Evolutionary conservation across 2,329 filamentous ascomycete genomes (phyloP).

Genomic region (Emergomyces africanus): DNA sequence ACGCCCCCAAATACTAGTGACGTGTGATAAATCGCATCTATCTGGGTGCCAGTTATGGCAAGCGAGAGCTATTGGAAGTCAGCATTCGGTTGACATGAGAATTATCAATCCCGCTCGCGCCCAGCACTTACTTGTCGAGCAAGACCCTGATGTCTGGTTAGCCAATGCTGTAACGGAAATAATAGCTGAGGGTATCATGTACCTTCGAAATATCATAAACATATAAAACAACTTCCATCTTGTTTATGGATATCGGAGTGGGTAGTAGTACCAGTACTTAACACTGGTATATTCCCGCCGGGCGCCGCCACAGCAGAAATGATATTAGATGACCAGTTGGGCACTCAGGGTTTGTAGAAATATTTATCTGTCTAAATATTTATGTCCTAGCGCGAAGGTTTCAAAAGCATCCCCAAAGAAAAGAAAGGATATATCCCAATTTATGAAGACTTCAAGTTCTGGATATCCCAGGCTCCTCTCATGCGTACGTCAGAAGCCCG

Average conservation of each 20-base stretch:
- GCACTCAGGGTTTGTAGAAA: background rate
- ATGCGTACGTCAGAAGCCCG: background rate
- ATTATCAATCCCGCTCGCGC: background rate
- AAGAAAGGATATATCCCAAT: background rate
- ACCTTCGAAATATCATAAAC: slow-evolving; percentile 63
- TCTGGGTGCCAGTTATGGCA: slow-evolving; percentile 52
- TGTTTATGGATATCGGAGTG: background rate
- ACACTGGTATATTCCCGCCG: too few species aligned
- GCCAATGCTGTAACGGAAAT: background rate
- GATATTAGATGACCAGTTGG: background rate
- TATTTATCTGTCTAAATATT: background rate
- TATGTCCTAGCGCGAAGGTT: background rate
- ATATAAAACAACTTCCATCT: slow-evolving; percentile 64
- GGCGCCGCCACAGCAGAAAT: background rate
- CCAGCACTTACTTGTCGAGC: slow-evolving; percentile 37
- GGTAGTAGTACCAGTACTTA: too few species aligned
- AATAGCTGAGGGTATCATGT: background rate
- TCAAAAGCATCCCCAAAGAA: background rate
- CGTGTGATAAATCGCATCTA: slow-evolving; percentile 93
- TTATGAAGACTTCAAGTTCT: background rate
- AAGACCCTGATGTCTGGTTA: slow-evolving; percentile 33
- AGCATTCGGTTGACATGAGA: background rate
- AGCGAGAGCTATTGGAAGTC: slow-evolving; percentile 37
- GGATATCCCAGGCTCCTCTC: background rate
- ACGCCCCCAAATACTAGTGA: slow-evolving; percentile 71